Percentiles rank a stretch among this genome's conserved stretches.
phyloP scores from a whole-genome alignment of 805 yeast species.

The Teunomyces barrocoloradensis region DNA sequence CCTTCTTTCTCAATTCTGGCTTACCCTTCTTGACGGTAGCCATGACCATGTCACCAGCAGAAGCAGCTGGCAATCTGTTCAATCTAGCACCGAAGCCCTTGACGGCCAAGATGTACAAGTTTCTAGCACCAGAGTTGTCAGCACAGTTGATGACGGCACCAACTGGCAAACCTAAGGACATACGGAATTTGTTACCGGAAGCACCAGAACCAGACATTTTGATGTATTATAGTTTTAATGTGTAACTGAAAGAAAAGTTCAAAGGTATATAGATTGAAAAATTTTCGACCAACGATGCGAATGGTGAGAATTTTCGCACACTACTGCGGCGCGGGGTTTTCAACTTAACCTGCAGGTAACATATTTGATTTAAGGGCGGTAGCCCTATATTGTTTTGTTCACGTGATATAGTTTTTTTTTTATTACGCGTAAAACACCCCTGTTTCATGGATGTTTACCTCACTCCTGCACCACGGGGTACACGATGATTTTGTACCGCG shows the following conservation, averaged over 20 bases:
- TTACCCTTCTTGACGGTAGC: constrained; percentile 99
- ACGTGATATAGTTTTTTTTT: neutral
- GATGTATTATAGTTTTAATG: constrained; percentile 28
- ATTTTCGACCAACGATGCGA: constrained; percentile 12
- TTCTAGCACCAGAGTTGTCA: constrained; percentile 99
- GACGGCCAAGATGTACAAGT: constrained; percentile 97
- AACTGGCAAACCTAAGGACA: constrained; percentile 99
- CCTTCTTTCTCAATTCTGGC: constrained; percentile 99
- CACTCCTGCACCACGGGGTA: too few relatives aligned
- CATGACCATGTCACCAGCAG: constrained; percentile 99
- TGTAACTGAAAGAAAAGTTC: constrained; percentile 13
- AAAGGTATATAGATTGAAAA: constrained; percentile 15
- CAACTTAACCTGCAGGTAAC: neutral
- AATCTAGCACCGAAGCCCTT: constrained; percentile 99
- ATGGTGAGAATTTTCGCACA: neutral
- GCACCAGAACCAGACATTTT: constrained; percentile 90
- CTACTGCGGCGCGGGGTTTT: constrained; percentile 2
- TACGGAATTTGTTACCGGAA: constrained; percentile 99
- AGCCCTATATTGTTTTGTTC: neutral
- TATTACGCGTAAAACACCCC: too few relatives aligned
- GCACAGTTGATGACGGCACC: constrained; percentile 99
- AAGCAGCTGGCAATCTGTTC: constrained; percentile 99
- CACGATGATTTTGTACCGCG: too few relatives aligned
- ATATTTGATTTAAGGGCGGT: neutral
- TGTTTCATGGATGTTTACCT: neutral